phyloP scores from a whole-genome alignment of 2,329 filamentous ascomycete genomes.

The Fusarium denticulatum region DNA sequence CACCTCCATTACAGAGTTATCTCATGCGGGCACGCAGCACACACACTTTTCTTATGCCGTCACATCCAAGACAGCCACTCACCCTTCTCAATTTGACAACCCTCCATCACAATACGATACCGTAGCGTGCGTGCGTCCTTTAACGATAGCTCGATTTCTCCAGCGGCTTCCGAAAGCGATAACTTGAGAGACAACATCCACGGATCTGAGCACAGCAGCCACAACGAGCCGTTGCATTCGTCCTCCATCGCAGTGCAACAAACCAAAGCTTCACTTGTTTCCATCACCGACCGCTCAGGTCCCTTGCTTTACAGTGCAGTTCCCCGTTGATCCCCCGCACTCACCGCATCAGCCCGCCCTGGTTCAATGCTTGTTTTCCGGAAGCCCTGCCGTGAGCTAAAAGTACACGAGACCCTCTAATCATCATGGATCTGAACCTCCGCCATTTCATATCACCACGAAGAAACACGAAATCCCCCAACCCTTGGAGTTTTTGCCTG shows the following conservation, averaged over 20 bases:
- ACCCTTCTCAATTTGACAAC: conserved; percentile 7
- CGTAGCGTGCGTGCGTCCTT: background rate
- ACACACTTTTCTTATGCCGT: conserved; percentile 14
- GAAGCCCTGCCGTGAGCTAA: conserved; percentile 15
- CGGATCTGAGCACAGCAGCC: conserved; percentile 22
- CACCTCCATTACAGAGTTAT: conserved; percentile 6
- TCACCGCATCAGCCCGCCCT: conserved; percentile 38
- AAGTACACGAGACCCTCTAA: conserved; percentile 19
- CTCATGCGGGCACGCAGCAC: conserved; percentile 18
- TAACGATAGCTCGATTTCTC: background rate
- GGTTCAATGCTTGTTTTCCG: conserved; percentile 26
- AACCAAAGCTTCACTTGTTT: conserved; percentile 2
- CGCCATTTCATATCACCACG: conserved; percentile 24
- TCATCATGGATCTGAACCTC: conserved; percentile 14
- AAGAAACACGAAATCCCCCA: conserved; percentile 16
- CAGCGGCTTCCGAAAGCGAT: conserved; percentile 25
- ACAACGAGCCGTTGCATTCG: conserved; percentile 31
- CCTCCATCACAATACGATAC: conserved; percentile 18
- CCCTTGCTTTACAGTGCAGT: background rate
- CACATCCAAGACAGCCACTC: conserved; percentile 29
- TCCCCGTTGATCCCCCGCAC: conserved; percentile 37
- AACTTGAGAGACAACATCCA: conserved; percentile 23
- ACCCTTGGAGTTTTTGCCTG: background rate
- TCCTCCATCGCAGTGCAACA: conserved; percentile 17
- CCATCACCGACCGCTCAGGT: conserved; percentile 1